Conservation (phyloP, 23 red algal species). For the Gracilaria gracilis region DNA sequence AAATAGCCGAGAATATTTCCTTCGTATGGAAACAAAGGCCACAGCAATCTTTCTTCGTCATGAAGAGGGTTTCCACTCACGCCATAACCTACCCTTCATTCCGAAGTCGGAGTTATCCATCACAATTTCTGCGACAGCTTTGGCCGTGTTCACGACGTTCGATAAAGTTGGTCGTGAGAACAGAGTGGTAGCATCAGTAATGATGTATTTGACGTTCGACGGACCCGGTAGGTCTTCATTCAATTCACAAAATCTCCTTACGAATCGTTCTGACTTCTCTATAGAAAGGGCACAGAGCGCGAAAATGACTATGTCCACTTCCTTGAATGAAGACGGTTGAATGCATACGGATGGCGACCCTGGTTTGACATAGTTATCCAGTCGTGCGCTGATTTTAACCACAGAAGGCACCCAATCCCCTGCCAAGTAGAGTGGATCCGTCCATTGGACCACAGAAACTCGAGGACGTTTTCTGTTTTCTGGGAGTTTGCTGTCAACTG, state of each 20-base stretch:
- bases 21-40: not conserved
- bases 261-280: not conserved
- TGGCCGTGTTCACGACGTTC: conserved; percentile 34
- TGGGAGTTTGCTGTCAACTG: not conserved
- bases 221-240: not conserved
- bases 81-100: conserved; percentile 42
- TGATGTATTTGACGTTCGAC: conserved; percentile 30
- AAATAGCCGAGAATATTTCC: not conserved
- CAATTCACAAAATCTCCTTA: conserved; percentile 7
- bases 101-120: conserved; percentile 28
- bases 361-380: conserved; percentile 16
- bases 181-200: conserved; percentile 40
- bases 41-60: not conserved
- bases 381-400: conserved; percentile 27
- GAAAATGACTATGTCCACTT: conserved; percentile 60
- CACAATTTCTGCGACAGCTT: conserved; percentile 48
- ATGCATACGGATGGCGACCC: conserved; percentile 59
- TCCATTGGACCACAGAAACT: conserved; percentile 76
- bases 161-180: conserved; percentile 48
- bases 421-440: conserved; percentile 65
- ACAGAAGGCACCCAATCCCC: conserved; percentile 73
- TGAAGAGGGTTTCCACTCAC: conserved; percentile 20
- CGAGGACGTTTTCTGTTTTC: not conserved
- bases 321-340: not conserved
- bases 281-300: conserved; percentile 60